Evolutionary conservation across 495 filamentous ascomycete species (phyloP).

Genomic region (Melanomma pulvis-pyrius): DNA sequence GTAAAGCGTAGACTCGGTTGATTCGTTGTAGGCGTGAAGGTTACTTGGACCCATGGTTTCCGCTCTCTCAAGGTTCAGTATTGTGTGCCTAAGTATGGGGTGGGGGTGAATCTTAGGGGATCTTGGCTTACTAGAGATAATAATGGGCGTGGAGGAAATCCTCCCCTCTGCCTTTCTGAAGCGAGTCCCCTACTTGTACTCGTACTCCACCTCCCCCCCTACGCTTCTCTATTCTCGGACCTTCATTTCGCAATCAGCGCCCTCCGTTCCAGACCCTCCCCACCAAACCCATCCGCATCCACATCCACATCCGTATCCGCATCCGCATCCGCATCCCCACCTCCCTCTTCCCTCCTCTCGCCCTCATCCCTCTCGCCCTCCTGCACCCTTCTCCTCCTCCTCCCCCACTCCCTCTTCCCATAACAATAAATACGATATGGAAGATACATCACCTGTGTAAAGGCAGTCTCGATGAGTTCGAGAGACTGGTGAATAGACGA

Average conservation of each 20-base stretch:
- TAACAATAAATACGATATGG: neutral
- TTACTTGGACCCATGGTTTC: too few relatives aligned
- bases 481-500: neutral
- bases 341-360: neutral
- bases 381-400: neutral
- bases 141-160: too few relatives aligned
- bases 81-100: too few relatives aligned
- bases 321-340: neutral
- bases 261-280: neutral
- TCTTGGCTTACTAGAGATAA: too few relatives aligned
- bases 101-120: too few relatives aligned
- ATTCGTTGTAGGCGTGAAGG: too few relatives aligned
- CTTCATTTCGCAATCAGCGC: too few relatives aligned
- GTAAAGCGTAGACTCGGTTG: too few relatives aligned
- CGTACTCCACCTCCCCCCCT: neutral
- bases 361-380: neutral
- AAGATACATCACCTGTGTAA: neutral
- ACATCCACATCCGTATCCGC: too few relatives aligned
- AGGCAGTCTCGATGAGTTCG: neutral
- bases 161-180: too few relatives aligned
- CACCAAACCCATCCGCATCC: neutral
- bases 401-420: neutral
- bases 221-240: neutral
- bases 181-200: too few relatives aligned
- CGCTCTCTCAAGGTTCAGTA: too few relatives aligned